A percentile compares a stretch with the other conserved stretches of the same genome.
phyloP scores from a whole-genome alignment of 352 stramenopile species.

The Phytopythium cucurbitacearum region DNA sequence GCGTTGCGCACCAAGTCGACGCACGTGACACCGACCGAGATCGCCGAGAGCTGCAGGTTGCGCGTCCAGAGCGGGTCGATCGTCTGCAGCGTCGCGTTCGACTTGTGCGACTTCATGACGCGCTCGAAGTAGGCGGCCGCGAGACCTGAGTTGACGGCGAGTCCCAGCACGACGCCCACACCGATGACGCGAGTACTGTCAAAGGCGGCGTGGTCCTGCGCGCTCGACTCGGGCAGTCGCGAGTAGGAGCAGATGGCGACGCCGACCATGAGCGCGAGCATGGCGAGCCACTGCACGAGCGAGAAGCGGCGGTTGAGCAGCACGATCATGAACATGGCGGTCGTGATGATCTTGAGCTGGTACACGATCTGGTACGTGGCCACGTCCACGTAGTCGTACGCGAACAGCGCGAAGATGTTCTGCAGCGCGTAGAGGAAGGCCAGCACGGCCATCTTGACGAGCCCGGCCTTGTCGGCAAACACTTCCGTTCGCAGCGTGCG shows the following conservation, averaged over 20 bases:
- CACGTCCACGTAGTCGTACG: slow-evolving; percentile 88
- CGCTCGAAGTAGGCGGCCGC: slow-evolving; percentile 85
- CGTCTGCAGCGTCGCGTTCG: slow-evolving; percentile 62
- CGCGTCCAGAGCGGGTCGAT: slow-evolving; percentile 83
- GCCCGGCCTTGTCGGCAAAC: slow-evolving; percentile 65
- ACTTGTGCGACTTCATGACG: slow-evolving; percentile 86
- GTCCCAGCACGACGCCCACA: slow-evolving; percentile 70
- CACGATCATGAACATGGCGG: slow-evolving; percentile 87
- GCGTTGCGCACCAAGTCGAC: slow-evolving; percentile 71
- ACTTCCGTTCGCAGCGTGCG: slow-evolving; percentile 70
- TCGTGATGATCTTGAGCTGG: slow-evolving; percentile 90
- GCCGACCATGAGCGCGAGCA: slow-evolving; percentile 82
- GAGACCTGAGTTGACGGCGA: slow-evolving; percentile 85
- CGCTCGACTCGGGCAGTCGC: slow-evolving; percentile 34
- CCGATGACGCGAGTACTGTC: slow-evolving; percentile 67
- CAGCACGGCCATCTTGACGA: slow-evolving; percentile 85
- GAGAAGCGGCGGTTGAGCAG: slow-evolving; percentile 83
- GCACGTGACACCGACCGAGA: slow-evolving; percentile 71
- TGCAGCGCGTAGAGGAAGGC: slow-evolving; percentile 85
- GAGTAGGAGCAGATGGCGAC: slow-evolving; percentile 86
- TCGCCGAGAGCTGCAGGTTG: slow-evolving; percentile 81
- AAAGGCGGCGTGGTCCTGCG: slow-evolving; percentile 17
- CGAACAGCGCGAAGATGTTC: slow-evolving; percentile 84
- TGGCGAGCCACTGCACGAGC: slow-evolving; percentile 76
- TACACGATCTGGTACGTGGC: slow-evolving; percentile 90